phyloP scores from a whole-genome alignment of 2,329 filamentous ascomycete genomes.

The Aureobasidium pullulans region DNA sequence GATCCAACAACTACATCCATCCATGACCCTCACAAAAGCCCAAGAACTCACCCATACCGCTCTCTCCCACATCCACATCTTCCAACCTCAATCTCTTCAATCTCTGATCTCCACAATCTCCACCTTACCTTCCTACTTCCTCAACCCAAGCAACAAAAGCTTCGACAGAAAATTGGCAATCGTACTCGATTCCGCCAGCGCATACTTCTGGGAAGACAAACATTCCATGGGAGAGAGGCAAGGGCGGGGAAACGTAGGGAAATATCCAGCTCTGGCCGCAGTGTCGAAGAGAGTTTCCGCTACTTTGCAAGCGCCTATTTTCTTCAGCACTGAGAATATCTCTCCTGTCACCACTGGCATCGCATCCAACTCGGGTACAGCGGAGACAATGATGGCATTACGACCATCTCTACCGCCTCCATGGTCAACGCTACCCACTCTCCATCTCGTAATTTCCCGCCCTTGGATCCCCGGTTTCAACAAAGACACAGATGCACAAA shows the following conservation, averaged over 20 bases:
- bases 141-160: slow-evolving; percentile 40
- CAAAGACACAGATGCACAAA: slow-evolving; percentile 31
- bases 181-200: slow-evolving; percentile 47
- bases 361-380: neutral
- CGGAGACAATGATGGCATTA: slow-evolving; percentile 11
- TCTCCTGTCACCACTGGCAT: neutral
- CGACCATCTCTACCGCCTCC: slow-evolving; percentile 24
- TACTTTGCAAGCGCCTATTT: slow-evolving; percentile 21
- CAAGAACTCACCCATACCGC: slow-evolving; percentile 29
- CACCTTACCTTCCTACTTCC: slow-evolving; percentile 43
- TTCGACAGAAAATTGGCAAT: slow-evolving; percentile 41
- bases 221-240: slow-evolving; percentile 22
- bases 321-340: slow-evolving; percentile 21
- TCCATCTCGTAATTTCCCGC: too few relatives aligned
- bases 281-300: slow-evolving; percentile 17
- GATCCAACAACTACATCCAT: neutral
- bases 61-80: slow-evolving; percentile 52
- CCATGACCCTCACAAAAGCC: neutral
- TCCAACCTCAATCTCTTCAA: slow-evolving; percentile 46
- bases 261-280: slow-evolving; percentile 16
- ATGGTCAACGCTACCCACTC: too few relatives aligned
- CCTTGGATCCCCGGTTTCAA: too few relatives aligned
- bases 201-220: slow-evolving; percentile 50
- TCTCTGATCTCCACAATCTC: slow-evolving; percentile 44
- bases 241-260: slow-evolving; percentile 2